Percentiles rank a stretch among this genome's conserved stretches.
Conservation (phyloP, 2,329 filamentous ascomycete species). For the Lachnellula arida region DNA sequence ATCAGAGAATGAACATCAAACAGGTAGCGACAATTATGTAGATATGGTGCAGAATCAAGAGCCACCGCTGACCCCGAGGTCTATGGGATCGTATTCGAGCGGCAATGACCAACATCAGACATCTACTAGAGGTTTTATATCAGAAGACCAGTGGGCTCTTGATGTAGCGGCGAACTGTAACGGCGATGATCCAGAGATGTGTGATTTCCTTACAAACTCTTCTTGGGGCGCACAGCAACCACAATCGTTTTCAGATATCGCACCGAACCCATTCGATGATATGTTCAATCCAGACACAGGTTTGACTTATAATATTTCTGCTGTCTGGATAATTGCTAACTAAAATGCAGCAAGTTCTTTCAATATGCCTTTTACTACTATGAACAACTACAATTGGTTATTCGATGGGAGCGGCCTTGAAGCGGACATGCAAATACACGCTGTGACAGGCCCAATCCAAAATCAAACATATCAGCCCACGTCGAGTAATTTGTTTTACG, state of each 20-base stretch:
- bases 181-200: constrained; percentile 15
- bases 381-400: constrained; percentile 58
- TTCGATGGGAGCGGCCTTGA: constrained; percentile 44
- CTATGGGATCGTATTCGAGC: constrained; percentile 4
- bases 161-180: not conserved
- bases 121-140: not conserved
- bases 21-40: not conserved
- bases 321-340: not conserved
- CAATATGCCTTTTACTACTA: constrained; percentile 61
- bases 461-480: not conserved
- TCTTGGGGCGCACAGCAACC: constrained; percentile 27
- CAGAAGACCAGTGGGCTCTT: not conserved
- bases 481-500: not conserved
- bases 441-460: constrained; percentile 22
- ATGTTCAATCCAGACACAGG: constrained; percentile 54
- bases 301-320: constrained; percentile 1
- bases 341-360: constrained; percentile 49
- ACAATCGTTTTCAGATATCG: constrained; percentile 22
- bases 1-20: not conserved
- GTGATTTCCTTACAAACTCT: constrained; percentile 22
- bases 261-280: constrained; percentile 43
- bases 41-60: not conserved
- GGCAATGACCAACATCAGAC: not conserved
- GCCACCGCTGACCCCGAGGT: constrained; percentile 8
- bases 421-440: constrained; percentile 18